A percentile compares a stretch with the other conserved stretches of the same genome.
Evolutionary conservation across 2,329 filamentous ascomycete genomes (phyloP).

Genomic region (Kalmusia sp.): DNA sequence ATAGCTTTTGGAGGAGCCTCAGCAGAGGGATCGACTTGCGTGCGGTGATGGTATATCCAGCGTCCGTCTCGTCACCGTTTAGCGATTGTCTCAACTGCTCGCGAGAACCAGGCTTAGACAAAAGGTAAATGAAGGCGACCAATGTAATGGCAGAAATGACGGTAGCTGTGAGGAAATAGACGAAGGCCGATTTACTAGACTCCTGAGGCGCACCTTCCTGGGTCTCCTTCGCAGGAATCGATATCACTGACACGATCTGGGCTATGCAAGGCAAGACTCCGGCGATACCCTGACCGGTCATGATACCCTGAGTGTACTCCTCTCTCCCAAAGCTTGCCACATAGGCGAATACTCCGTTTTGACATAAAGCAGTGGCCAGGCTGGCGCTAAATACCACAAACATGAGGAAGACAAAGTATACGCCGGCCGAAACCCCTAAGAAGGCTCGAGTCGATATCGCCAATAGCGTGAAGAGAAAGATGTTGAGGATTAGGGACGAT

Average conservation of each 20-base stretch:
- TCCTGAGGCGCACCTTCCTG: constrained; percentile 39
- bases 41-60: constrained; percentile 20
- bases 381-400: constrained; percentile 81
- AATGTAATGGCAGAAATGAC: constrained; percentile 74
- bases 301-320: constrained; percentile 94
- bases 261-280: constrained; percentile 88
- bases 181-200: constrained; percentile 76
- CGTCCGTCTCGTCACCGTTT: constrained; percentile 30
- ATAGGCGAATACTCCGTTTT: constrained; percentile 94
- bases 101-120: constrained; percentile 58
- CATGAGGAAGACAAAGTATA: constrained; percentile 84
- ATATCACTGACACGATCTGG: constrained; percentile 83
- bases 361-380: constrained; percentile 81
- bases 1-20: constrained; percentile 76
- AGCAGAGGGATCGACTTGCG: constrained; percentile 65
- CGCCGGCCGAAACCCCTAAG: constrained; percentile 64
- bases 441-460: constrained; percentile 79
- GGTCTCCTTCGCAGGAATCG: constrained; percentile 58
- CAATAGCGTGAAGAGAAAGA: constrained; percentile 77
- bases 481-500: constrained; percentile 76
- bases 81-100: constrained; percentile 29
- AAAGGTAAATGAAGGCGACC: constrained; percentile 75
- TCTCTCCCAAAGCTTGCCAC: constrained; percentile 82
- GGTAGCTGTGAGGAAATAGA: constrained; percentile 91
- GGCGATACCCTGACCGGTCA: constrained; percentile 91